phyloP scores from a whole-genome alignment of 192 early-diverging fungal species.

The Backusella tuberculispora region DNA sequence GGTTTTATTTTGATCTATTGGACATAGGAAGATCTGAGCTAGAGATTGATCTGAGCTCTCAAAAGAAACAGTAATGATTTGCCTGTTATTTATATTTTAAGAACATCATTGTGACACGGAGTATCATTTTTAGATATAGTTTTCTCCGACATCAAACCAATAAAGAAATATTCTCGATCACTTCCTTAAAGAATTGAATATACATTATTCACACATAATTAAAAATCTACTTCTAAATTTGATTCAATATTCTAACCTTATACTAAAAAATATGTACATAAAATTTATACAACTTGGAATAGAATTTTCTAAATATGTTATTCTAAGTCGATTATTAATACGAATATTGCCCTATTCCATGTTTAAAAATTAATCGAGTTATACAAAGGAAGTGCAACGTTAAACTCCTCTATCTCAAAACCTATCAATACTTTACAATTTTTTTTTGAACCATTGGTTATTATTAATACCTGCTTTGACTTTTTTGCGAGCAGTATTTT shows the following conservation, averaged over 20 bases:
- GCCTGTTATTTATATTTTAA: neutral
- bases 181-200: neutral
- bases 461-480: neutral
- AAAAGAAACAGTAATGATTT: neutral
- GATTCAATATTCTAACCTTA: neutral
- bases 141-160: slow-evolving; percentile 6
- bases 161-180: slow-evolving; percentile 8
- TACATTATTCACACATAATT: neutral
- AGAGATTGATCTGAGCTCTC: no score
- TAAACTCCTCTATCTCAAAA: no score
- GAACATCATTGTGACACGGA: neutral
- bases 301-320: neutral
- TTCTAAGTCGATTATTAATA: neutral
- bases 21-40: no score
- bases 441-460: neutral
- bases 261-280: neutral
- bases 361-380: neutral
- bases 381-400: neutral
- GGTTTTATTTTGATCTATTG: no score
- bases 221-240: neutral
- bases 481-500: neutral
- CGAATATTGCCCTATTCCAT: neutral
- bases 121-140: neutral
- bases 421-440: neutral
- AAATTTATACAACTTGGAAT: neutral